These are phyloP conservation scores for Tolypocladium ovalisporum DNA, from an alignment of 2,329 filamentous ascomycete genomes.

Conservation along the genomic window DNA sequence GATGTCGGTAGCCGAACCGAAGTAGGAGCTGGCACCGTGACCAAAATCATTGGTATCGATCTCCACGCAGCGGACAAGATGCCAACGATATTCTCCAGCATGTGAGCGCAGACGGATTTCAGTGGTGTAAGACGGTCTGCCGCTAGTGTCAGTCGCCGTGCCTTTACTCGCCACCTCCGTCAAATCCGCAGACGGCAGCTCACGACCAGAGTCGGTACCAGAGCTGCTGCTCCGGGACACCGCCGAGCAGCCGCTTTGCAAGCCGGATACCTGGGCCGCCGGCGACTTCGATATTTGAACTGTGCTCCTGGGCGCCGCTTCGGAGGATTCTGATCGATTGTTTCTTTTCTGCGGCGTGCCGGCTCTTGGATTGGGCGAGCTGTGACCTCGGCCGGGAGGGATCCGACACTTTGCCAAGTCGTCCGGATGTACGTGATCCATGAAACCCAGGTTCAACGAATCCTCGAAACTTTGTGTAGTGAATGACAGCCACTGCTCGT, in stretches of 20 bases:
- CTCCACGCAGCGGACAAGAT: constrained; percentile 80
- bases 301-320: constrained; percentile 7
- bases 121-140: constrained; percentile 75
- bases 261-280: constrained; percentile 11
- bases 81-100: constrained; percentile 85
- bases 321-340: constrained; percentile 16
- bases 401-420: constrained; percentile 82
- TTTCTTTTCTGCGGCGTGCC: constrained; percentile 8
- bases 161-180: constrained; percentile 63
- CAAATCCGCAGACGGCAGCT: constrained; percentile 42
- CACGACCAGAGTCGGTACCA: constrained; percentile 33
- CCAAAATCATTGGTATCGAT: constrained; percentile 71
- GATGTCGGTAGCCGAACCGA: constrained; percentile 95
- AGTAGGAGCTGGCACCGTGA: constrained; percentile 79
- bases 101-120: constrained; percentile 82
- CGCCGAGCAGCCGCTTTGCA: constrained; percentile 22
- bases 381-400: constrained; percentile 30
- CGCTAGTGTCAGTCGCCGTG: constrained; percentile 71
- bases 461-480: constrained; percentile 78
- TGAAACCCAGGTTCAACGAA: constrained; percentile 74
- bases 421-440: constrained; percentile 85
- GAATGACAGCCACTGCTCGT: constrained; percentile 90
- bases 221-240: constrained; percentile 40
- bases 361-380: constrained; percentile 14
- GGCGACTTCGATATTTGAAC: constrained; percentile 1